Base-by-base conservation (phyloP, 352 stramenopile genomes). In the Pythium brachiatum region DNA sequence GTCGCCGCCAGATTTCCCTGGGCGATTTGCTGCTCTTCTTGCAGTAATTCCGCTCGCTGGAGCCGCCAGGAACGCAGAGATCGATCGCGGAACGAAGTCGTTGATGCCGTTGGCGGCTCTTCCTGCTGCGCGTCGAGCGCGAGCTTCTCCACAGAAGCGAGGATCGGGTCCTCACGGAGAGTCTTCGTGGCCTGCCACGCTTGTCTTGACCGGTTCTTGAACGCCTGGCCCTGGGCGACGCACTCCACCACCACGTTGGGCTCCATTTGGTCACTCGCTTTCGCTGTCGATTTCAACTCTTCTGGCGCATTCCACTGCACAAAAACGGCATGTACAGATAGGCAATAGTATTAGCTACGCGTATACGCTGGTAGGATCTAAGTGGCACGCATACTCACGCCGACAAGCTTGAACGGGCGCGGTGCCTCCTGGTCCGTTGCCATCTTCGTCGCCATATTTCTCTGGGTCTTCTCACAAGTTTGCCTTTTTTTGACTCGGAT, bases 61-160 rank as follows among this genome's bases (percentile, higher is more conserved):
- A 75, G 75, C 20, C 68, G 77, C 83, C 83, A 92, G 55, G 80
- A 90, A 29, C 83, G 78, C 36, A 76, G 71, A 27, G 80, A 90
- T 3, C 79, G 74, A 60, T 77, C 65, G 8, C 82, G 75, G 64
- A 92, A 92, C 23, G 55, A 50, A 13, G 63, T 57, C 2, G 60
- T 21, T 2, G 38, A 20, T 16, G 55, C 21, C 16, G 56, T 43
- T n/a, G 61, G n/a, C 63, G 54, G 1, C 20, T 38, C n/a, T 60
- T 56, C 12, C 48, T 64, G 60, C 47, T 79, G 71, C 21, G 50
- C 25, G 44, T 27, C 69, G 12, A 66, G 21, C 11, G 48, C 67
- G 16, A 56, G 52, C 27, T 73, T 53, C 53, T 89, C 72, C 21
- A 91, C 29, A 1, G 75, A 64, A 7, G 61, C 25, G 12, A 92